These are phyloP conservation scores for Triadica sebifera DNA, from an alignment of 345 rosid genomes.

Conservation along the genomic window DNA sequence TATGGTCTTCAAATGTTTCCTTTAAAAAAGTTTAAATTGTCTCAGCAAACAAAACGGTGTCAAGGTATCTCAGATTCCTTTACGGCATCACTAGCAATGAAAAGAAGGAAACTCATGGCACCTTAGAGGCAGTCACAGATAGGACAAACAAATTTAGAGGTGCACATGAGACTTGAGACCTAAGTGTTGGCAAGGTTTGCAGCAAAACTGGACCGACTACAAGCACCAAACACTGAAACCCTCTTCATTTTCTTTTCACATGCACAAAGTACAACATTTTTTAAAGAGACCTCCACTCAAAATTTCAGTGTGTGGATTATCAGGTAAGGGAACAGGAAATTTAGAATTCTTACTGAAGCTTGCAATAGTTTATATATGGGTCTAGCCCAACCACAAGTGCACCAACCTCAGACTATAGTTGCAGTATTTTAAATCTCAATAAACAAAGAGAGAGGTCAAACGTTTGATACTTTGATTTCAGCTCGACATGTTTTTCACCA, in stretches of 20 bases:
- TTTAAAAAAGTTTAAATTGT: neutral
- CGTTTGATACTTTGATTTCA: slow-evolving; percentile 47
- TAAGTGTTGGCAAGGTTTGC: neutral
- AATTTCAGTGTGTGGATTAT: neutral
- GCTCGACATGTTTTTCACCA: slow-evolving; percentile 55
- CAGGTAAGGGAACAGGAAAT: slow-evolving; percentile 1
- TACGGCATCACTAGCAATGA: neutral
- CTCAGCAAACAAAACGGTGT: neutral
- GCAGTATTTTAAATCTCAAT: slow-evolving; percentile 23
- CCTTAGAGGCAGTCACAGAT: neutral
- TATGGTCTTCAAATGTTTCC: neutral
- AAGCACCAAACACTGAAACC: neutral
- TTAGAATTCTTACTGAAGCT: slow-evolving; percentile 73
- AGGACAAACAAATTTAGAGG: neutral
- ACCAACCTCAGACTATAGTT: slow-evolving; percentile 63
- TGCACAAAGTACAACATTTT: neutral
- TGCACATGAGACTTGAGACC: neutral
- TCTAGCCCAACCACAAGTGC: slow-evolving; percentile 93
- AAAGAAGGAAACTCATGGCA: neutral
- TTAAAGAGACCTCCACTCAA: neutral
- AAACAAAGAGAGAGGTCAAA: neutral
- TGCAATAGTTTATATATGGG: slow-evolving; percentile 76
- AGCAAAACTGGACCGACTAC: neutral
- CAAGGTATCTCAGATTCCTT: neutral
- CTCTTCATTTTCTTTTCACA: neutral